Percentiles rank a stretch among this genome's conserved stretches.
Evolutionary conservation across 2,329 filamentous ascomycete genomes (phyloP).

Genomic region (Colletotrichum acutatum): DNA sequence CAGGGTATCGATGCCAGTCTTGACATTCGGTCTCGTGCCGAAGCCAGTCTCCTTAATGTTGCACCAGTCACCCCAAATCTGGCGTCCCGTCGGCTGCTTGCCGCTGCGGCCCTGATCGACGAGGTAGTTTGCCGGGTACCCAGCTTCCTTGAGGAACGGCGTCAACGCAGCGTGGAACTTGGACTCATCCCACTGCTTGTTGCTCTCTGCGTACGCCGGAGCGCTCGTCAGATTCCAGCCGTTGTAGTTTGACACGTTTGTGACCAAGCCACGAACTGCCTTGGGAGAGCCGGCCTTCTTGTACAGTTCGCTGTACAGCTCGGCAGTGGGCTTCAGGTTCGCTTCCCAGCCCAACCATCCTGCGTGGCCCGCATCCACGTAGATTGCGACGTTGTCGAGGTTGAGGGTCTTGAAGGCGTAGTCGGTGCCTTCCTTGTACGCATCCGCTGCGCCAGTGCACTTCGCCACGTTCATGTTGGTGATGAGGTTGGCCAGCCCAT

Average conservation of each 20-base stretch:
- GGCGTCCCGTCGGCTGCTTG: constrained; percentile 62
- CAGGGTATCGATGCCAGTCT: constrained; percentile 60
- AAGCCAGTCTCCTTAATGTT: constrained; percentile 67
- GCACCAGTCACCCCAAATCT: constrained; percentile 68
- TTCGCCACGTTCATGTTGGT: constrained; percentile 44
- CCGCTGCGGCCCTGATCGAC: constrained; percentile 37
- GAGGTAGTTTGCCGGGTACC: constrained; percentile 36
- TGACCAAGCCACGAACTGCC: constrained; percentile 48
- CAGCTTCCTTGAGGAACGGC: constrained; percentile 30
- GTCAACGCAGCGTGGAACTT: constrained; percentile 35
- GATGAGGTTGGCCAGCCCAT: not conserved
- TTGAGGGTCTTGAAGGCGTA: constrained; percentile 48
- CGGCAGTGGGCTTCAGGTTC: constrained; percentile 43
- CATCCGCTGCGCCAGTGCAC: constrained; percentile 42
- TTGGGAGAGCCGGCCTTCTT: constrained; percentile 46
- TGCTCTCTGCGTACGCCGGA: constrained; percentile 41
- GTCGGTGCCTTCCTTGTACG: constrained; percentile 45
- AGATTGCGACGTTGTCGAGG: constrained; percentile 49
- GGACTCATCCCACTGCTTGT: constrained; percentile 34
- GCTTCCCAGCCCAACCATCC: constrained; percentile 50
- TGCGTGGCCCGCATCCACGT: constrained; percentile 51
- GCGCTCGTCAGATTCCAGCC: constrained; percentile 33
- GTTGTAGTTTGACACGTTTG: constrained; percentile 51
- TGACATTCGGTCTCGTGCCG: constrained; percentile 61
- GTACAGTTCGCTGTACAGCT: constrained; percentile 43